Evolutionary conservation across 495 filamentous ascomycete species (phyloP).

Genomic region (Peziza echinospora): DNA sequence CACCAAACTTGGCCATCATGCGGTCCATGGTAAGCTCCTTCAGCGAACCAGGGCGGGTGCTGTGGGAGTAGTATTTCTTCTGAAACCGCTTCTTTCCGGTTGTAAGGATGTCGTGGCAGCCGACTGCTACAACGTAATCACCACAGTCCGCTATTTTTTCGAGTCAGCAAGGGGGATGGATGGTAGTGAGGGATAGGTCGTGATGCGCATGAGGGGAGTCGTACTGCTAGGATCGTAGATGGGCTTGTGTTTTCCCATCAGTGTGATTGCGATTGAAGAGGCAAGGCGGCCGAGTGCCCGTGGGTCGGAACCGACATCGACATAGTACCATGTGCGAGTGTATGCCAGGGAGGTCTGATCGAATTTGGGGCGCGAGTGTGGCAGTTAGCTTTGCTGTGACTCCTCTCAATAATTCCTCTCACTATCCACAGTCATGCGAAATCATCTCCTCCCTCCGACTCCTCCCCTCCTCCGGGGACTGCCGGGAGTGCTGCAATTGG

Average conservation of each 20-base stretch:
- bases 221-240: slow-evolving; percentile 61
- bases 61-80: slow-evolving; percentile 90
- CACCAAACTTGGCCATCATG: slow-evolving; percentile 84
- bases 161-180: slow-evolving; percentile 30
- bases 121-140: slow-evolving; percentile 88
- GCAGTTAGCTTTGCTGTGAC: slow-evolving; percentile 1
- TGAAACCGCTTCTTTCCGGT: slow-evolving; percentile 82
- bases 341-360: slow-evolving; percentile 92
- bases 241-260: slow-evolving; percentile 99
- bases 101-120: slow-evolving; percentile 64
- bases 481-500: no score
- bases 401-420: slow-evolving; percentile 1
- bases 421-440: neutral
- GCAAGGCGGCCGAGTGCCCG: slow-evolving; percentile 72
- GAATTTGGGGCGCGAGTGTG: no score
- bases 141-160: slow-evolving; percentile 95
- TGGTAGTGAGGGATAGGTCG: neutral
- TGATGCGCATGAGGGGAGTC: slow-evolving; percentile 1
- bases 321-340: slow-evolving; percentile 78
- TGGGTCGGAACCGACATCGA: slow-evolving; percentile 46
- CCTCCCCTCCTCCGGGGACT: neutral
- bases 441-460: no score
- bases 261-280: slow-evolving; percentile 64
- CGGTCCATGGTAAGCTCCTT: slow-evolving; percentile 81
- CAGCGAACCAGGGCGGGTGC: slow-evolving; percentile 67